phyloP scores from a whole-genome alignment of 345 rosid genomes.

The Eucalyptus paniculata region DNA sequence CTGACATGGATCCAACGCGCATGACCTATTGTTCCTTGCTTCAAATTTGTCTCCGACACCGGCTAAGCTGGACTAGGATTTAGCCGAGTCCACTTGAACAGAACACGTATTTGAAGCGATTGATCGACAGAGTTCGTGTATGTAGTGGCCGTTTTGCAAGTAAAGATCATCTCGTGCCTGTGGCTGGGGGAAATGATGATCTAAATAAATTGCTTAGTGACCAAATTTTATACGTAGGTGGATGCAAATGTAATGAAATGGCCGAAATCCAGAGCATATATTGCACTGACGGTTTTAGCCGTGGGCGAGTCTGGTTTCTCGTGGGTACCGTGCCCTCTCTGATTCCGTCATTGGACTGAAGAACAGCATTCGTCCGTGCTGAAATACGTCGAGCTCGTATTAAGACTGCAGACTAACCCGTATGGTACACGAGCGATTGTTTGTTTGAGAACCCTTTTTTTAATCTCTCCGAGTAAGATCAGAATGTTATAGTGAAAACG shows the following conservation, averaged over 20 bases:
- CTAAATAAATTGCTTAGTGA: neutral
- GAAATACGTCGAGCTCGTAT: neutral
- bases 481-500: neutral
- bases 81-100: neutral
- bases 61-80: neutral
- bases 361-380: neutral
- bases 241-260: neutral
- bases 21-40: neutral
- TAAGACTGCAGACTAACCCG: neutral
- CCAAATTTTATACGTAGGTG: neutral
- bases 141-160: neutral
- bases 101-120: neutral
- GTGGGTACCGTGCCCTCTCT: neutral
- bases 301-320: neutral
- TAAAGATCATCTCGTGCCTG: neutral
- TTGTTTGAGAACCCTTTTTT: neutral
- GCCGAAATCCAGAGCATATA: neutral
- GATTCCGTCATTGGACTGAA: neutral
- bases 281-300: neutral
- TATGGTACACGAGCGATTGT: neutral
- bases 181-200: neutral
- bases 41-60: neutral
- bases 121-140: neutral
- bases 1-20: neutral
- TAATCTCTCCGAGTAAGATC: neutral